These are phyloP conservation scores for Ascosphaera aggregata DNA, from an alignment of 2,329 filamentous ascomycete species.

Conservation along the genomic window DNA sequence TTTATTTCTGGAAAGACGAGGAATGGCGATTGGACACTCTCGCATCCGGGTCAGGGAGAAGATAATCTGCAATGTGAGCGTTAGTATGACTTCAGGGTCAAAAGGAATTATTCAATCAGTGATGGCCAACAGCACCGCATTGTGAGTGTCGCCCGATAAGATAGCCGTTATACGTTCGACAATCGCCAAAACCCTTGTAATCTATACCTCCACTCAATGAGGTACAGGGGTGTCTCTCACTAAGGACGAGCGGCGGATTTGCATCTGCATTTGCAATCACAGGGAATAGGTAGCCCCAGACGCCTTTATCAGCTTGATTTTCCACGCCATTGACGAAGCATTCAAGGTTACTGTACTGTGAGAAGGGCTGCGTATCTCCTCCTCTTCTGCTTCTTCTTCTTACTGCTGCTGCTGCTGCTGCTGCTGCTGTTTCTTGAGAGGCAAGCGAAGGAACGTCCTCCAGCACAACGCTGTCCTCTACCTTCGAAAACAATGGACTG, in stretches of 20 bases:
- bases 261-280: too few relatives aligned
- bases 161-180: constrained; percentile 34
- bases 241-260: constrained; percentile 39
- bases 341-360: constrained; percentile 55
- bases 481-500: neutral
- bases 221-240: constrained; percentile 48
- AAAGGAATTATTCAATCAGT: neutral
- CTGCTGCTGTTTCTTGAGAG: too few relatives aligned
- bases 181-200: too few relatives aligned
- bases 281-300: constrained; percentile 90
- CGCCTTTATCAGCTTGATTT: constrained; percentile 61
- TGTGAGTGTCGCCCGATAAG: constrained; percentile 82
- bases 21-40: constrained; percentile 54
- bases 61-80: constrained; percentile 42
- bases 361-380: constrained; percentile 54
- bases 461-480: too few relatives aligned
- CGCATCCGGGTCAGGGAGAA: constrained; percentile 21
- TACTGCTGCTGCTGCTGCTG: too few relatives aligned
- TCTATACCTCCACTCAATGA: constrained; percentile 22
- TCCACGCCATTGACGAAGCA: constrained; percentile 60
- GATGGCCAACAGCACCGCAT: constrained; percentile 41
- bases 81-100: too few relatives aligned
- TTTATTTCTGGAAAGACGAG: constrained; percentile 31
- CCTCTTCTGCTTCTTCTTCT: too few relatives aligned
- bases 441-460: neutral